Evolutionary conservation across 2,329 filamentous ascomycete genomes (phyloP), one percentile per base, ranked within the genome.

Genomic region (Furcasterigmium furcatum): DNA sequence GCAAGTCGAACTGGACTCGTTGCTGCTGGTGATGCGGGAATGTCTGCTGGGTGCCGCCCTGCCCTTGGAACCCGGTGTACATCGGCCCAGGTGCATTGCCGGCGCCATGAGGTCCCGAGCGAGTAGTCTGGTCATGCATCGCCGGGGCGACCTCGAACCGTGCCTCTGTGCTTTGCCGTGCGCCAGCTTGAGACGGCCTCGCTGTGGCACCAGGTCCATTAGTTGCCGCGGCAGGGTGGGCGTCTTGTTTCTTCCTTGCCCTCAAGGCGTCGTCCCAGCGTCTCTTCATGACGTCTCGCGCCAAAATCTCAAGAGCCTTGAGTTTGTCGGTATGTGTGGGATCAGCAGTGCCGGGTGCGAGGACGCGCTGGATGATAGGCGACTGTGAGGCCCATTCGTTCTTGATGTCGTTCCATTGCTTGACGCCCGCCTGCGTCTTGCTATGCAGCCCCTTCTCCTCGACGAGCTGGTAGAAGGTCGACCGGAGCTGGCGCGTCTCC

Each of bases 261-360:
- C 41, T 30, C 1, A 71, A 72, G 48, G 80, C 77, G 52, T 88
- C 84, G 55, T 89, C 85, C 29, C 85, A 79, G 44, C 87, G 73
- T 40, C 88, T 76, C 66, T 91, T 91, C 76, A 88, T 84, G 16
- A 89, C 85, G 63, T 92, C 88, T 43, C 83, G 77, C 43, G 85
- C 86, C 4, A 94, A 67, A 0, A 87, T 73, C 50, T 91, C 85
- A 39, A 91, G 63, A 2, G 85, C 85, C 52, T 79, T 83, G 27
- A 80, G 59, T 59, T 83, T 87, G 38, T 71, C 64, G 19, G 65
- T 57, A 45, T 81, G 72, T 19, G 75, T 67, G 3, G 77, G 72
- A 50, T 84, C 79, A 2, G 70, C 62, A 13, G 72, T 66, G 4
- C 71, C 74, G 0, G 70, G 65, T 0, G 71, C 69, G 9, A 88